phyloP scores from a whole-genome alignment of 176 grass and related monocot genomes.

The Phragmites australis region DNA sequence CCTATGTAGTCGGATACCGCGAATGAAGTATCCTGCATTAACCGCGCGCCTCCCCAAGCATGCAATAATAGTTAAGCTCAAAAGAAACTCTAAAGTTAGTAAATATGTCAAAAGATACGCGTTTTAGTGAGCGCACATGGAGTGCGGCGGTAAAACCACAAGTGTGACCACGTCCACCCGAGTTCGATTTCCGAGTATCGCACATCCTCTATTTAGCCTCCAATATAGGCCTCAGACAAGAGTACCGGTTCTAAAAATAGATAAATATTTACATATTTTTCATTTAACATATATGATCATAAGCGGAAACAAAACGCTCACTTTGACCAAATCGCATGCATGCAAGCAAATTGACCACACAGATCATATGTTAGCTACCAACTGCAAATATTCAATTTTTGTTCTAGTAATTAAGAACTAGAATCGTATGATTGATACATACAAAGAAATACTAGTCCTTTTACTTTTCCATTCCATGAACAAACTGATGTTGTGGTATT shows the following conservation, averaged over 20 bases:
- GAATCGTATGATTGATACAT: background rate
- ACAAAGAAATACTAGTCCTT: no score
- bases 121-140: no score
- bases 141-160: no score
- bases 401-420: background rate
- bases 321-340: background rate
- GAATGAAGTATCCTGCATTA: background rate
- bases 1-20: no score
- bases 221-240: no score
- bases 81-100: background rate
- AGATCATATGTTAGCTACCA: background rate
- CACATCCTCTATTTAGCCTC: no score
- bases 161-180: no score
- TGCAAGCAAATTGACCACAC: background rate
- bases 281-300: background rate
- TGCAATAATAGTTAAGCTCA: constrained; percentile 14
- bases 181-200: no score
- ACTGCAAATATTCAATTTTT: background rate
- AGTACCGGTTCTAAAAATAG: no score
- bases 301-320: background rate
- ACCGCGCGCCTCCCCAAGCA: background rate
- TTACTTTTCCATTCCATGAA: background rate
- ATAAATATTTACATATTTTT: background rate
- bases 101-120: no score
- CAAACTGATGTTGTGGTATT: background rate